A percentile compares a stretch with the other conserved stretches of the same genome.
phyloP scores from a whole-genome alignment of 192 early-diverging fungal genomes.

The Hyaloraphidium curvatum region DNA sequence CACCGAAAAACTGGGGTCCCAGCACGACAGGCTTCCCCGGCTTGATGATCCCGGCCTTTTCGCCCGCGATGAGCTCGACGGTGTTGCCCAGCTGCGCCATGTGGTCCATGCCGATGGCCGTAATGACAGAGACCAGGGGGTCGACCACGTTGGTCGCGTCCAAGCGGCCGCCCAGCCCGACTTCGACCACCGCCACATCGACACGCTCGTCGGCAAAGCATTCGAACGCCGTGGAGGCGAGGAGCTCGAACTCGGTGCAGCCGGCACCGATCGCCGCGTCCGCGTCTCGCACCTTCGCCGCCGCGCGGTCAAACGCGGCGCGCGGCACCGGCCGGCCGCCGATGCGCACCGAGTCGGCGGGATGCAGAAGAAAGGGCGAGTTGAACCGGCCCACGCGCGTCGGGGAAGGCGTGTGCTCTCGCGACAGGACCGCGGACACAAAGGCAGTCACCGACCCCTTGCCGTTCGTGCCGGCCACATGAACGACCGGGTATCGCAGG shows the following conservation, averaged over 20 bases:
- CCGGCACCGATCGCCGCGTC: conserved; percentile 18
- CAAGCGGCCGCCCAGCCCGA: conserved; percentile 54
- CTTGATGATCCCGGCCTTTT: conserved; percentile 66
- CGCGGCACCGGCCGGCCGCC: conserved; percentile 24
- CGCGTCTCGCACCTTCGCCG: conserved; percentile 16
- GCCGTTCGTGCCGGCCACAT: conserved; percentile 79
- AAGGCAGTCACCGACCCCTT: conserved; percentile 54
- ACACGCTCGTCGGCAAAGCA: conserved; percentile 30
- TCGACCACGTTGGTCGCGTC: conserved; percentile 71
- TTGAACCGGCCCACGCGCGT: conserved; percentile 41
- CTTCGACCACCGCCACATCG: conserved; percentile 61
- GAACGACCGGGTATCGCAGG: conserved; percentile 29
- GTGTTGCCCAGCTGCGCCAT: conserved; percentile 45
- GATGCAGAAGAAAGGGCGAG: conserved; percentile 54
- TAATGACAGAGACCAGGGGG: conserved; percentile 31
- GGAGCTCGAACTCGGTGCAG: conserved; percentile 4
- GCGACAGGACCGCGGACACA: conserved; percentile 9
- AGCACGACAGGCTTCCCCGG: neutral
- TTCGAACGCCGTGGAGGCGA: conserved; percentile 16
- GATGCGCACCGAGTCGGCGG: conserved; percentile 42
- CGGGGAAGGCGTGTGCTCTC: conserved; percentile 6
- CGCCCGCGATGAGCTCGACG: conserved; percentile 42
- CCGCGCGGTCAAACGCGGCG: conserved; percentile 18
- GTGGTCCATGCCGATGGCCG: conserved; percentile 57
- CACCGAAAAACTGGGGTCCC: neutral